Conservation (phyloP, 108 stramenopile species). For the Cylindrotheca fusiformis region DNA sequence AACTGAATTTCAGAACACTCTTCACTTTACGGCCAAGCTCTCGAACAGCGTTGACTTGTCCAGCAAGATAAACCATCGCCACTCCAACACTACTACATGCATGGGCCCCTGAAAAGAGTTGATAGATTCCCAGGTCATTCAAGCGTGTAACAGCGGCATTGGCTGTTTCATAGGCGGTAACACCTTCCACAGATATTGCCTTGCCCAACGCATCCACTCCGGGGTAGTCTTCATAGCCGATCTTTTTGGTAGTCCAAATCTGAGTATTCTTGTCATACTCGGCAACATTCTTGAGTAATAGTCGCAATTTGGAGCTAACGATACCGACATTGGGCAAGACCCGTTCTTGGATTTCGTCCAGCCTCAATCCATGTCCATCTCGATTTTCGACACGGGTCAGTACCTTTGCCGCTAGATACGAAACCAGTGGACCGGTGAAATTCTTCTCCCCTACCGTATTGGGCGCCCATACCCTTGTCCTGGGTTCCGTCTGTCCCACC, state of each 20-base stretch:
- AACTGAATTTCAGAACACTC: constrained; percentile 58
- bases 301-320: constrained; percentile 53
- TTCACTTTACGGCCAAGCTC: constrained; percentile 62
- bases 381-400: constrained; percentile 40
- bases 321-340: constrained; percentile 59
- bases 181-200: constrained; percentile 60
- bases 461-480: constrained; percentile 75
- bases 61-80: constrained; percentile 72
- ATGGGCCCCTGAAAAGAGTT: constrained; percentile 59
- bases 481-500: constrained; percentile 84
- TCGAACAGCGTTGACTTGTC: constrained; percentile 58
- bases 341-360: constrained; percentile 66
- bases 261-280: constrained; percentile 72
- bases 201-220: constrained; percentile 75
- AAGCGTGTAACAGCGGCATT: constrained; percentile 61
- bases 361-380: constrained; percentile 56
- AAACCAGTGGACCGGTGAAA: constrained; percentile 70
- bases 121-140: constrained; percentile 74
- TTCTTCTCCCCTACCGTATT: constrained; percentile 79
- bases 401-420: constrained; percentile 73
- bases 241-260: constrained; percentile 68
- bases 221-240: constrained; percentile 70
- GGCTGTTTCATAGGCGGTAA: constrained; percentile 70
- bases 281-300: constrained; percentile 76
- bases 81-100: constrained; percentile 60